Conservation (phyloP, 768 basidiomycete genomes). For the Tricholoma flavovirens region DNA sequence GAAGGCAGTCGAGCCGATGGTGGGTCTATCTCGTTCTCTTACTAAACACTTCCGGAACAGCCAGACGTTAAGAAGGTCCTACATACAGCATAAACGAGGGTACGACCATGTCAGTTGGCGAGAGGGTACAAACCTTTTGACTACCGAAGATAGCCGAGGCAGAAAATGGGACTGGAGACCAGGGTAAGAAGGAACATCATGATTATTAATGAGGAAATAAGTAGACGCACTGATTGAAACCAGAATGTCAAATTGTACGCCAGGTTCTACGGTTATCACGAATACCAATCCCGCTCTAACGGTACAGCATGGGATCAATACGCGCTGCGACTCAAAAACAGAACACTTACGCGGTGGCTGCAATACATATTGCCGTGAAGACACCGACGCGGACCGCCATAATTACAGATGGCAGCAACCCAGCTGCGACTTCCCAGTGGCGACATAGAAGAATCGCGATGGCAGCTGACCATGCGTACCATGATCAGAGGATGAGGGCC, state of each 20-base stretch:
- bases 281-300: conserved; percentile 24
- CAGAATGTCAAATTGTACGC: conserved; percentile 25
- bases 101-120: neutral
- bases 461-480: conserved; percentile 9
- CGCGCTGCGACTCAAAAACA: neutral
- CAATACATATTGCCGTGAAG: conserved; percentile 21
- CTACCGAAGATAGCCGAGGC: conserved; percentile 26
- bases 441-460: conserved; percentile 22
- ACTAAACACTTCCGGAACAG: conserved; percentile 8
- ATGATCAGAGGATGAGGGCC: neutral
- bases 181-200: neutral
- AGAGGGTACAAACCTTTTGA: conserved; percentile 17
- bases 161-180: conserved; percentile 18
- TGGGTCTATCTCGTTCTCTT: too few species aligned
- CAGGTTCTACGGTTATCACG: conserved; percentile 15
- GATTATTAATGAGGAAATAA: too few species aligned
- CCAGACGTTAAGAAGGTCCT: conserved; percentile 15
- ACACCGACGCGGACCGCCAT: conserved; percentile 26
- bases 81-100: neutral
- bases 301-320: neutral
- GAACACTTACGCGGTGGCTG: conserved; percentile 10
- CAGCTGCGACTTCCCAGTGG: conserved; percentile 18
- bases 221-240: conserved; percentile 19
- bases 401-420: conserved; percentile 19
- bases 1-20: too few species aligned